phyloP scores from a whole-genome alignment of 805 yeast species.

The Helenozyma baotianmanensis region DNA sequence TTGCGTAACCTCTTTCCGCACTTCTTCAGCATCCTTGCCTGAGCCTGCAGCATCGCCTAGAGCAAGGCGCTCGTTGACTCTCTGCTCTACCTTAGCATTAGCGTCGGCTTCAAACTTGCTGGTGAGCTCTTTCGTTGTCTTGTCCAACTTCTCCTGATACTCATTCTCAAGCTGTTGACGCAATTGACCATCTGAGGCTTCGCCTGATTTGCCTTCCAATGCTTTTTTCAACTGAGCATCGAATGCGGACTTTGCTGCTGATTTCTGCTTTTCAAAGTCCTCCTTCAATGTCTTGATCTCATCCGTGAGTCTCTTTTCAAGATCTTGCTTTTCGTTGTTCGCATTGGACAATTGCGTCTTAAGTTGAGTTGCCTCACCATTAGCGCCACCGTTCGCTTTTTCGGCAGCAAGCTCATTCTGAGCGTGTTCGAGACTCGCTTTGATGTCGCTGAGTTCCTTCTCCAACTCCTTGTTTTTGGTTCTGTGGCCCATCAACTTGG shows the following conservation, averaged over 20 bases:
- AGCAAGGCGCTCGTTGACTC: constrained; percentile 17
- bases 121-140: constrained; percentile 15
- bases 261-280: constrained; percentile 29
- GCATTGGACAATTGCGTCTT: constrained; percentile 11
- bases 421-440: constrained; percentile 4
- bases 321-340: constrained; percentile 2
- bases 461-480: constrained; percentile 26
- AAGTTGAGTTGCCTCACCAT: constrained; percentile 8
- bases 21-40: constrained; percentile 7
- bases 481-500: constrained; percentile 24
- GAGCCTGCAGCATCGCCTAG: constrained; percentile 1
- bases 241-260: constrained; percentile 12
- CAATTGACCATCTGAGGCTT: constrained; percentile 5
- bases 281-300: constrained; percentile 17
- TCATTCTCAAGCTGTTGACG: constrained; percentile 25
- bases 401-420: constrained; percentile 1
- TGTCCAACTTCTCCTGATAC: constrained; percentile 18
- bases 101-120: constrained; percentile 36
- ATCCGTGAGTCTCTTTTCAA: constrained; percentile 8
- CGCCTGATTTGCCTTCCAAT: constrained; percentile 2
- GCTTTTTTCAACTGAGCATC: constrained; percentile 20
- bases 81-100: constrained; percentile 5
- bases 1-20: constrained; percentile 15
- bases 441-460: constrained; percentile 10
- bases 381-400: constrained; percentile 1